Base-by-base conservation (phyloP, 345 rosid genomes). In the Capsella bursapastoris region DNA sequence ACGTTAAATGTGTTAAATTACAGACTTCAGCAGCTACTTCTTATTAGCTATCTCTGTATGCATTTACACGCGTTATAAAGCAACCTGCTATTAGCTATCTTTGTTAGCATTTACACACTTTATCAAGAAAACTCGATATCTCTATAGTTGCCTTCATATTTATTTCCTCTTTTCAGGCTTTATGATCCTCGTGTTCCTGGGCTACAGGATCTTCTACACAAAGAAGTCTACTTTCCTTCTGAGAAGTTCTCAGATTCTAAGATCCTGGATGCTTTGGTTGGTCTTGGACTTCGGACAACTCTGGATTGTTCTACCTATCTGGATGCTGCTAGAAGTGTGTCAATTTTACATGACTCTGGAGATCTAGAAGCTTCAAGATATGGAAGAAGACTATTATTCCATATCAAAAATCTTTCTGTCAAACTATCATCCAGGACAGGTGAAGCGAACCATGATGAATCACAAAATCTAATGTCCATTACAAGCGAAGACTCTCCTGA, bases 101-200 rank as follows among this genome's bases (percentile, higher is more conserved):
- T 64, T 71, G 53, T 34, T 64, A 41, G 53, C 59, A 61, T 68
- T 44, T 34, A 43, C 60, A 22, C 45, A 40, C 32, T 70, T 29
- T 57, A 50, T 76, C 16, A 13, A 38, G 32, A 15, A 65, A 40
- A 15, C 25, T 68, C 58, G 43, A 27, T 61, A n/a, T 45, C 64
- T 68, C 35, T 64, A 35, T 49, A 34, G 37, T 15, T 58, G 13
- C 25, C 18, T 57, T 57, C 64, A 31, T 59, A 15, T 59, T 59
- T 15, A 61, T 38, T 64, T 83, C 25, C 58, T 80, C 77, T 83
- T 85, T 79, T 45, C 92, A 93, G 98, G 88, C 92, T 90, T 57
- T 90, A 93, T 56, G 98, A 93, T 84, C 98, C 98, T 79, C 93
- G 92, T 28, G 78, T 88, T 65, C 86, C 86, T 82, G 90, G 78